Percentiles rank a stretch among this genome's conserved stretches.
These are phyloP conservation scores for Yarrowia phangngaensis DNA, from an alignment of 805 yeast genomes.

Conservation along the genomic window DNA sequence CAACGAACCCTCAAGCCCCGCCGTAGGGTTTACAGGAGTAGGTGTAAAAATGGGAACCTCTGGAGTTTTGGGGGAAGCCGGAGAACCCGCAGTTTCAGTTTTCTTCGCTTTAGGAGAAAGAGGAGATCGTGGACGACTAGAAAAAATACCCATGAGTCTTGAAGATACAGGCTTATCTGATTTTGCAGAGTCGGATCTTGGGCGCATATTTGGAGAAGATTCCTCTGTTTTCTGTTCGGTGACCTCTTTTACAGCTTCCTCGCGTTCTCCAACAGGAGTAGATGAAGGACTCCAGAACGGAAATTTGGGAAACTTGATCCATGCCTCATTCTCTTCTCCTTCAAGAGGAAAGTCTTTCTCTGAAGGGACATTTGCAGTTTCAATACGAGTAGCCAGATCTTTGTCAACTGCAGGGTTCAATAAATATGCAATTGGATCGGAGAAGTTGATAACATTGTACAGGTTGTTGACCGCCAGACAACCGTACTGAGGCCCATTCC, in stretches of 20 bases:
- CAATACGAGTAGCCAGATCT: conserved; percentile 34
- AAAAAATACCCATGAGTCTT: conserved; percentile 9
- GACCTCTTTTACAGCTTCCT: conserved; percentile 1
- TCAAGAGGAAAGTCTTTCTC: conserved; percentile 31
- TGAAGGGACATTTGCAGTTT: conserved; percentile 34
- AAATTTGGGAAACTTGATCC: conserved; percentile 21
- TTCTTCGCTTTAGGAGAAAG: conserved; percentile 12
- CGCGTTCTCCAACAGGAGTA: conserved; percentile 4
- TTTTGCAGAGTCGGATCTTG: conserved; percentile 1
- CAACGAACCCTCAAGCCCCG: conserved; percentile 7
- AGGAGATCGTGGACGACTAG: conserved; percentile 7
- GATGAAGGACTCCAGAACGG: conserved; percentile 24
- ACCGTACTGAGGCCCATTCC: conserved; percentile 36
- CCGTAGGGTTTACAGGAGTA: not conserved
- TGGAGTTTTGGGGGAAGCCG: too few relatives aligned
- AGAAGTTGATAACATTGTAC: conserved; percentile 81
- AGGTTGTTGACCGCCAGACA: conserved; percentile 64
- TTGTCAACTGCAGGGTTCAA: conserved; percentile 73
- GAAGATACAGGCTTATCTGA: conserved; percentile 13
- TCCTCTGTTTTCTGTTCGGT: too few relatives aligned
- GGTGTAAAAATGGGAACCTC: conserved; percentile 16
- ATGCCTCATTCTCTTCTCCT: conserved; percentile 19
- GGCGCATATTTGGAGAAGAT: not conserved
- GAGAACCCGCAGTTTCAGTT: not conserved
- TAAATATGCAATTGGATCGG: conserved; percentile 88